Evolutionary conservation across 106 monocot genomes (phyloP).

Genomic region (Allium fistulosum): DNA sequence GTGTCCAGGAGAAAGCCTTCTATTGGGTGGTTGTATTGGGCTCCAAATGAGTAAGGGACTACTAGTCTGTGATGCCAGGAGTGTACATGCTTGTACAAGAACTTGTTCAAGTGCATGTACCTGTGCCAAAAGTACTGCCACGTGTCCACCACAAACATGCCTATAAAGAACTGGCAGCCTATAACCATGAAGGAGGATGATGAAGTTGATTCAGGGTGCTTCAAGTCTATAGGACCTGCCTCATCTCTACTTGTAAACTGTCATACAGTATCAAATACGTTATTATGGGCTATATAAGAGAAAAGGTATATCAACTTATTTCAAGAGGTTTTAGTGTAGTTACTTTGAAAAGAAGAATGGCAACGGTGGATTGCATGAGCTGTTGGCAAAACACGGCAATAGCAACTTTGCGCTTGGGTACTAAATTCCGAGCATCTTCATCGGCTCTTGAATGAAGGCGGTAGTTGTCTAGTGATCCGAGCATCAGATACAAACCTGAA

Average conservation of each 20-base stretch:
- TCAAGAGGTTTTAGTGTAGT: neutral
- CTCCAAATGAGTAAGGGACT: conserved; percentile 37
- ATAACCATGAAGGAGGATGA: neutral
- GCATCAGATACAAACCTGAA: conserved; percentile 17
- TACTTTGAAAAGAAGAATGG: conserved; percentile 7
- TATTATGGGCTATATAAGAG: neutral
- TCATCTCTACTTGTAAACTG: neutral
- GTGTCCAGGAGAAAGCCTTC: conserved; percentile 32
- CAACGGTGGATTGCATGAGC: neutral
- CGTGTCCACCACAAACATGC: conserved; percentile 33
- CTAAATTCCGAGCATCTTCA: conserved; percentile 13
- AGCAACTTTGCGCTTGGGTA: conserved; percentile 11
- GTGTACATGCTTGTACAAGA: conserved; percentile 31
- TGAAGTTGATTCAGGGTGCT: too few relatives aligned
- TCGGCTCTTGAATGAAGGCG: conserved; percentile 13
- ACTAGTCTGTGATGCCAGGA: conserved; percentile 40
- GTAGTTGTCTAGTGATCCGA: conserved; percentile 14
- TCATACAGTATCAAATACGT: neutral
- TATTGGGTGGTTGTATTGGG: conserved; percentile 35
- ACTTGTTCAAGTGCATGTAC: conserved; percentile 35
- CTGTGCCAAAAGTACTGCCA: conserved; percentile 31
- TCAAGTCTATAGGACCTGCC: neutral
- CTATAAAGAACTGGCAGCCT: conserved; percentile 15
- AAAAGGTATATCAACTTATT: neutral
- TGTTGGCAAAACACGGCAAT: conserved; percentile 10